Conservation (phyloP, 2,329 filamentous ascomycete species). For the Alternaria rosae region DNA sequence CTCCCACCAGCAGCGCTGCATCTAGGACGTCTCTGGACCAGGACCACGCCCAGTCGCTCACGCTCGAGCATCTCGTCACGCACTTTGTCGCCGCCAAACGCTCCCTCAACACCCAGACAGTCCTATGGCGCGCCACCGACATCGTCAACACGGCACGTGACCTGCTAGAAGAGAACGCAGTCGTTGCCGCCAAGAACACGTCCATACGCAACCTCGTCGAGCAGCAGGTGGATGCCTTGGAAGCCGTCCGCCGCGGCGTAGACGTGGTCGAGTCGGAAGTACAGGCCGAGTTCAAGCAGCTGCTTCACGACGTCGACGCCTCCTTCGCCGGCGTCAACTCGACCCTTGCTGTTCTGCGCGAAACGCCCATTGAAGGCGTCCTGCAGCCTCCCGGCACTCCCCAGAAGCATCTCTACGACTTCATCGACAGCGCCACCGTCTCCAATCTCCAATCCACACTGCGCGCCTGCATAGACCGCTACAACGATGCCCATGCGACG, state of each 20-base stretch:
- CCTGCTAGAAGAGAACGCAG: constrained; percentile 78
- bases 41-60: constrained; percentile 47
- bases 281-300: constrained; percentile 57
- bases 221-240: constrained; percentile 54
- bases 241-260: constrained; percentile 54
- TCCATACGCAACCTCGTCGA: constrained; percentile 53
- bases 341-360: constrained; percentile 70
- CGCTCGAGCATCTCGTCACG: constrained; percentile 79
- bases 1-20: constrained; percentile 48
- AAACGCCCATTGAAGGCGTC: constrained; percentile 68
- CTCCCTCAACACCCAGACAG: constrained; percentile 81
- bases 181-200: constrained; percentile 65
- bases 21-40: constrained; percentile 33
- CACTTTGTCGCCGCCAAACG: constrained; percentile 88
- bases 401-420: constrained; percentile 73
- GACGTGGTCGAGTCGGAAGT: constrained; percentile 52
- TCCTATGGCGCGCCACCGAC: constrained; percentile 86
- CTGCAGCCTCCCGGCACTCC: constrained; percentile 62
- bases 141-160: constrained; percentile 78
- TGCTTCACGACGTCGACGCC: constrained; percentile 71
- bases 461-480: constrained; percentile 73
- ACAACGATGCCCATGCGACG: constrained; percentile 71
- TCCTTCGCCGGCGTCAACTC: constrained; percentile 69
- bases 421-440: constrained; percentile 76
- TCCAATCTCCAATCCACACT: constrained; percentile 70